phyloP scores from a whole-genome alignment of 257 asterid species.

The Solanum bulbocastanum region DNA sequence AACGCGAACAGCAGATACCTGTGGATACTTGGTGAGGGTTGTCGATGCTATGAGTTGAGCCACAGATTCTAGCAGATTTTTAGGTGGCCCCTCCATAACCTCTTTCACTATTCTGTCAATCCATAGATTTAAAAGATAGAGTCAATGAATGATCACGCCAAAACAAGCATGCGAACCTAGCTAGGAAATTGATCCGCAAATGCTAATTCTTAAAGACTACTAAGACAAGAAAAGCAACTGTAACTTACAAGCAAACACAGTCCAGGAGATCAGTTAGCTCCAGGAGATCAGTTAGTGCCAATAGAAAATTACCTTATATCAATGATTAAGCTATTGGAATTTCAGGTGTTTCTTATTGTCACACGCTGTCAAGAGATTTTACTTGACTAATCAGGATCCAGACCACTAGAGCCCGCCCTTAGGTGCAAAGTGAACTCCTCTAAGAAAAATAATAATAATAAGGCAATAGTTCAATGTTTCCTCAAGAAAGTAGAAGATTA shows the following conservation, averaged over 20 bases:
- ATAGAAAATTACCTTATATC: background rate
- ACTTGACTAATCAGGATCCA: background rate
- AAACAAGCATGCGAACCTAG: background rate
- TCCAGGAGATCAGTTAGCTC: background rate
- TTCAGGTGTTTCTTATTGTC: background rate
- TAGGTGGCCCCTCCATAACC: slow-evolving; percentile 62
- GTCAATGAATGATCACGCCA: background rate
- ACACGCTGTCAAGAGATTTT: background rate
- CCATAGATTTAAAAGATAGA: background rate
- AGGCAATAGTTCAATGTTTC: background rate
- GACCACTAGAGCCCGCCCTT: background rate
- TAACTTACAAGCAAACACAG: background rate
- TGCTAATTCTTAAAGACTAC: background rate
- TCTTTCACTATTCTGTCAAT: slow-evolving; percentile 59
- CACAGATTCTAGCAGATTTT: slow-evolving; percentile 71
- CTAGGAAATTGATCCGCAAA: background rate
- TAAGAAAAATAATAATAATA: background rate
- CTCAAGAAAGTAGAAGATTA: background rate
- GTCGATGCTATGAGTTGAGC: slow-evolving; percentile 58
- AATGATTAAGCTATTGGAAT: background rate
- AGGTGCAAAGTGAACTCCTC: background rate
- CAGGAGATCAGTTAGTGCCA: background rate
- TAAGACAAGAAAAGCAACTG: background rate
- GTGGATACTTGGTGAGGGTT: slow-evolving; percentile 37
- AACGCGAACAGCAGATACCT: slow-evolving; percentile 56